phyloP scores from a whole-genome alignment of 225 moss, liverwort and hornwort genomes.

The Straminergon stramineum region DNA sequence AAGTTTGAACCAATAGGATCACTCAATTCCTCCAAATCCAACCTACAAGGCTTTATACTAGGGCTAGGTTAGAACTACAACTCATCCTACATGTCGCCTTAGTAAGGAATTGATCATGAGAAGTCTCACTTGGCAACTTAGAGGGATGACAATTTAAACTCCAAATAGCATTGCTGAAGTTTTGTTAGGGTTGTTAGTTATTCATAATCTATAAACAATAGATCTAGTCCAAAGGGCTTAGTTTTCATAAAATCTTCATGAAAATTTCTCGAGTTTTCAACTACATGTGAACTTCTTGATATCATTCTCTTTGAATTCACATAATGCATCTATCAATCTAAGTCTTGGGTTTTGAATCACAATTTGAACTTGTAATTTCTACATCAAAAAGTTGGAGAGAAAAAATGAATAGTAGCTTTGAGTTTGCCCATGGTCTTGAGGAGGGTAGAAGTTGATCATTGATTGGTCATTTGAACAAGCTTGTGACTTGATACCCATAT shows the following conservation, averaged over 20 bases:
- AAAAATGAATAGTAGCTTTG: neutral
- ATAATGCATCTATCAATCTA: neutral
- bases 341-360: neutral
- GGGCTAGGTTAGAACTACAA: too few species aligned
- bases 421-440: neutral
- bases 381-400: fast-evolving
- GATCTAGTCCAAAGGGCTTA: fast-evolving
- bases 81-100: too few species aligned
- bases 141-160: neutral
- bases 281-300: neutral
- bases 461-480: neutral
- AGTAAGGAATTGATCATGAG: too few species aligned
- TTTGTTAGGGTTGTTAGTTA: neutral
- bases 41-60: too few species aligned
- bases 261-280: neutral
- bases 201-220: too few species aligned
- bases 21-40: too few species aligned
- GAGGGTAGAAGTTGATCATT: neutral
- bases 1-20: too few species aligned
- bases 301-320: neutral
- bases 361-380: neutral
- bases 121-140: neutral
- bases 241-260: neutral
- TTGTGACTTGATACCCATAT: fast-evolving
- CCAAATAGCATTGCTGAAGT: neutral